Evolutionary conservation across 192 early-diverging fungal genomes (phyloP).

Genomic region (Oehlia diaphana): DNA sequence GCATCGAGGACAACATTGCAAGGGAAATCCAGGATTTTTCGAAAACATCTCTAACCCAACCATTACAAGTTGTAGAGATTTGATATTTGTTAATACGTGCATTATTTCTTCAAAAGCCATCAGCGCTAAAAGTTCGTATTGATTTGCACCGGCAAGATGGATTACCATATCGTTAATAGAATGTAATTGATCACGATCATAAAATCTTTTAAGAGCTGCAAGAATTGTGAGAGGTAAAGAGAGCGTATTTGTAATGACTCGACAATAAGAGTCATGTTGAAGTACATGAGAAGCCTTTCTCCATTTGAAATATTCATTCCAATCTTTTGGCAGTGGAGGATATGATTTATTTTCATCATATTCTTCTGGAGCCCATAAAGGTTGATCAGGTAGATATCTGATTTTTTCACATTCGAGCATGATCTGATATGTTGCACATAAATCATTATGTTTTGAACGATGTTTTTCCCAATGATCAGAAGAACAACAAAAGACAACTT

Average conservation of each 20-base stretch:
- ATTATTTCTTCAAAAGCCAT: slow-evolving; percentile 28
- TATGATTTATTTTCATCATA: slow-evolving; percentile 14
- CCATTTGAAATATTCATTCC: slow-evolving; percentile 26
- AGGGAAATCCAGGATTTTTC: not conserved
- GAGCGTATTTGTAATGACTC: slow-evolving; percentile 16
- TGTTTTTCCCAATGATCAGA: slow-evolving; percentile 23
- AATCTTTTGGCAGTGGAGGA: slow-evolving; percentile 27
- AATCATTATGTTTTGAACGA: slow-evolving; percentile 7
- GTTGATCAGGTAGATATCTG: not conserved
- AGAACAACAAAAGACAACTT: slow-evolving; percentile 22
- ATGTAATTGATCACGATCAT: slow-evolving; percentile 1
- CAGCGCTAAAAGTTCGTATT: slow-evolving; percentile 19
- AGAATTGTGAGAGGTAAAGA: slow-evolving; percentile 23
- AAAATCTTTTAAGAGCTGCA: slow-evolving; percentile 19
- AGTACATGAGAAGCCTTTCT: slow-evolving; percentile 1
- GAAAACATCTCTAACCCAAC: slow-evolving; percentile 19
- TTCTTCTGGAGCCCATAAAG: slow-evolving; percentile 26
- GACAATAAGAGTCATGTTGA: not conserved
- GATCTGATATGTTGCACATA: slow-evolving; percentile 18
- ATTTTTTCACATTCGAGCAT: slow-evolving; percentile 27
- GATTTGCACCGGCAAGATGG: slow-evolving; percentile 13
- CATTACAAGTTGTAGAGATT: slow-evolving; percentile 1
- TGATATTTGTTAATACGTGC: slow-evolving; percentile 22
- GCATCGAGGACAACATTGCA: slow-evolving; percentile 24
- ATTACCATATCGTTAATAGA: slow-evolving; percentile 22